Base-by-base conservation (phyloP, 495 filamentous ascomycete genomes). In the Penicillium longicatenatum region DNA sequence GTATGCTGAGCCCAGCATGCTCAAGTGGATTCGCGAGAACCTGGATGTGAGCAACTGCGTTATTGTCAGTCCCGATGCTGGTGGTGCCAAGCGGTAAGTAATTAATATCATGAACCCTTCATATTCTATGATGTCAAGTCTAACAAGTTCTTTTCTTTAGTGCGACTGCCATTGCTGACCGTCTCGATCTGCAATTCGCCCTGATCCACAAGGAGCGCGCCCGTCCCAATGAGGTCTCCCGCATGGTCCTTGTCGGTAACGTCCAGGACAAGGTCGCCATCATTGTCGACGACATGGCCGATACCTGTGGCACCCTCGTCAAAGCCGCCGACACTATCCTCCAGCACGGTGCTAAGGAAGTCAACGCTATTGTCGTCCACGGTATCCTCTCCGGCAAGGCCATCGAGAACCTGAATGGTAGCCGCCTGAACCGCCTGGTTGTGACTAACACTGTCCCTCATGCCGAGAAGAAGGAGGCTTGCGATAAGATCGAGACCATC, bases 151-250 rank as follows among this genome's bases (percentile, higher is more conserved):
- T 52, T 44, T 6, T 17, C 22, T 19, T 42, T 45, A 79, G 93
- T 70, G 94, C 93, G 39, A 97, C 94, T n/a, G 91, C 88, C 9
- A 97, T 98, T 55, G 94, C 94, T 52, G 95, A 98, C 71, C 88
- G 92, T 21, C 85, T 98, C 46, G 92, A 97, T 68, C 86, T 93
- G 52, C 89, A 89, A 61, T 98, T 98, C 74, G 94, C 94, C n/a
- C 86, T 98, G 31, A 98, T 98, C 68, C 94, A 98, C 85, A 98
- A 98, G 77, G 93, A 98, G 75, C 92, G 94, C 52, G 89, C 93
- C 1, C 84, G 92, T 21, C 93, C 94, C 52, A 97, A 97, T 70
- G 94, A 97, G 72, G 93, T 98, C 60, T 91, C 89, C 20, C 89
- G 89, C 64, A 98, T 98, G 94, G 92, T 96, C 16, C 83, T 92